These are phyloP conservation scores for Magnolia sinica DNA, from an alignment of 164 flowering plant species.

Conservation along the genomic window DNA sequence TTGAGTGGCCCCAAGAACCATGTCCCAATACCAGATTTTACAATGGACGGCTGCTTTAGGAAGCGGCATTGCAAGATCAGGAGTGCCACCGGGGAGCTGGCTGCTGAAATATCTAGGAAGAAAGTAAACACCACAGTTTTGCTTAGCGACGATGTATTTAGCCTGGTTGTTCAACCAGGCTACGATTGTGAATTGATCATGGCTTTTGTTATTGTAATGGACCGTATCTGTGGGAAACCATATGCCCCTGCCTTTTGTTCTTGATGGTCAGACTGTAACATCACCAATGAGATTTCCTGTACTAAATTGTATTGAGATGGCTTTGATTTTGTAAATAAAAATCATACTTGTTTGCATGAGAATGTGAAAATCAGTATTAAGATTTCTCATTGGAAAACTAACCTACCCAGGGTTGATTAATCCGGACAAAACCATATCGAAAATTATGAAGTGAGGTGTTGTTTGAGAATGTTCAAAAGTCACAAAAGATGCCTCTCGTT, in stretches of 20 bases:
- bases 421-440: too few species aligned
- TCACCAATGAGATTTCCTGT: neutral
- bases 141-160: constrained; percentile 53
- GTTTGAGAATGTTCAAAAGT: too few species aligned
- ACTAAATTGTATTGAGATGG: neutral
- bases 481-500: too few species aligned
- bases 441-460: too few species aligned
- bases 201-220: constrained; percentile 59
- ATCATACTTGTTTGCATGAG: too few species aligned
- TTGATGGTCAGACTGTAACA: neutral
- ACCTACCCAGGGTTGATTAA: too few species aligned
- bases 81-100: constrained; percentile 28
- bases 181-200: constrained; percentile 38
- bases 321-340: neutral
- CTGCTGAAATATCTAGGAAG: constrained; percentile 49
- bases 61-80: constrained; percentile 39
- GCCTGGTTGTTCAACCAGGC: constrained; percentile 43
- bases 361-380: too few species aligned
- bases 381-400: too few species aligned
- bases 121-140: constrained; percentile 40
- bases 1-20: constrained; percentile 13
- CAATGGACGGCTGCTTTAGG: constrained; percentile 45
- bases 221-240: constrained; percentile 48
- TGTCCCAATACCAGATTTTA: constrained; percentile 29
- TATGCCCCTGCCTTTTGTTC: constrained; percentile 44